Percentiles rank a stretch among this genome's conserved stretches.
Conservation (phyloP, 805 yeast species). For the Ogataea chonburiensis region DNA sequence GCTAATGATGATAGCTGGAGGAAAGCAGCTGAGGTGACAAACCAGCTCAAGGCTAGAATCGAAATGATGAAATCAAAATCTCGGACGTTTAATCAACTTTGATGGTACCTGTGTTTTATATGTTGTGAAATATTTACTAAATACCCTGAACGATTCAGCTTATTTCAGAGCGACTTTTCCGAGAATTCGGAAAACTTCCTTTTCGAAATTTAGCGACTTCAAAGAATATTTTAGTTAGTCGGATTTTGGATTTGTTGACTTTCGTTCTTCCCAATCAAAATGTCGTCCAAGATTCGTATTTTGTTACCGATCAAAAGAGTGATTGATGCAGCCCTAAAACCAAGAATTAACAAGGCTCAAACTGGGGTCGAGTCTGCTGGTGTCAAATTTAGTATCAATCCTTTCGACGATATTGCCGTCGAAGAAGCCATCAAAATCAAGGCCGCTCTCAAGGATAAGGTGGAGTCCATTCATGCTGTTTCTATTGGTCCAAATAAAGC, state of each 20-base stretch:
- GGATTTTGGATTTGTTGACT: neutral
- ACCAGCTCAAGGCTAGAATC: conserved; percentile 79
- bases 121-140: conserved; percentile 1
- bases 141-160: conserved; percentile 2
- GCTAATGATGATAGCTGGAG: conserved; percentile 73
- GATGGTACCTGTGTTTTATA: conserved; percentile 1
- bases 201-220: conserved; percentile 1
- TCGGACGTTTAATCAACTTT: conserved; percentile 27
- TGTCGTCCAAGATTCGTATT: conserved; percentile 58
- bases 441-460: conserved; percentile 61
- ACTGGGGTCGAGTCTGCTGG: conserved; percentile 87
- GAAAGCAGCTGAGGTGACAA: conserved; percentile 86
- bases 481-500: conserved; percentile 86
- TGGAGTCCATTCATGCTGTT: conserved; percentile 85
- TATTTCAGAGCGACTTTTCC: conserved; percentile 7
- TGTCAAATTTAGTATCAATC: conserved; percentile 89
- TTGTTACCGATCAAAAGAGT: conserved; percentile 95
- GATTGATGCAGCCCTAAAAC: conserved; percentile 89
- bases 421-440: conserved; percentile 88
- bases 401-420: conserved; percentile 95
- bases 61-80: conserved; percentile 80
- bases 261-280: conserved; percentile 11
- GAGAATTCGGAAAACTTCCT: conserved; percentile 1
- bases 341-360: conserved; percentile 82
- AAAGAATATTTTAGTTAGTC: neutral